Percentiles rank a stretch among this genome's conserved stretches.
Conservation (phyloP, 106 monocot species). For the Triglochin maritima region DNA sequence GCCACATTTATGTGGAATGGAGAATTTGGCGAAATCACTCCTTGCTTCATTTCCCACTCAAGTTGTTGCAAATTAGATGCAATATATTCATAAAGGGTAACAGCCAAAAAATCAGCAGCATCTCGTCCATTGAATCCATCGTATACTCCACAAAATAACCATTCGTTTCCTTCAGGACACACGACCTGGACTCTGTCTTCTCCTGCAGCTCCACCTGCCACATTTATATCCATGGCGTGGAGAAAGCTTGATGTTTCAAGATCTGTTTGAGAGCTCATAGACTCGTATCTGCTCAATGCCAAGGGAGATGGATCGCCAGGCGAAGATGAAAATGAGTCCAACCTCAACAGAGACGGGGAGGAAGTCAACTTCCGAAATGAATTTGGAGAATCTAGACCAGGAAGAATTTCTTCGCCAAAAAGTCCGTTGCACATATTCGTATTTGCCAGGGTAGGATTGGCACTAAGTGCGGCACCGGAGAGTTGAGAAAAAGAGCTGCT, state of each 20-base stretch:
- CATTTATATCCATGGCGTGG: slow-evolving; percentile 46
- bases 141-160: slow-evolving; percentile 83
- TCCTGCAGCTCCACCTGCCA: slow-evolving; percentile 91
- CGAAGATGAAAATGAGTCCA: slow-evolving; percentile 40
- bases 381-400: slow-evolving; percentile 69
- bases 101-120: slow-evolving; percentile 83
- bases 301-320: slow-evolving; percentile 29
- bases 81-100: slow-evolving; percentile 63
- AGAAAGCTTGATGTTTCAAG: slow-evolving; percentile 57
- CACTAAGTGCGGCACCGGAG: slow-evolving; percentile 86
- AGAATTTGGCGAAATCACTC: slow-evolving; percentile 3
- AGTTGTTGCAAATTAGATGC: slow-evolving; percentile 30
- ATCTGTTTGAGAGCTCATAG: slow-evolving; percentile 29
- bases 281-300: slow-evolving; percentile 15
- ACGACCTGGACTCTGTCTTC: slow-evolving; percentile 92
- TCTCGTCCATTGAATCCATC: slow-evolving; percentile 93
- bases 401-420: slow-evolving; percentile 52
- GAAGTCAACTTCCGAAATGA: slow-evolving; percentile 58
- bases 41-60: slow-evolving; percentile 35
- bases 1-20: background rate
- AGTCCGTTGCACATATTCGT: slow-evolving; percentile 73
- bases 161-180: slow-evolving; percentile 79
- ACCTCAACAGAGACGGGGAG: slow-evolving; percentile 47
- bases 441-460: slow-evolving; percentile 71
- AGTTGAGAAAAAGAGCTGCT: slow-evolving; percentile 78